phyloP scores from a whole-genome alignment of 495 filamentous ascomycete species.

The Podospora comata region DNA sequence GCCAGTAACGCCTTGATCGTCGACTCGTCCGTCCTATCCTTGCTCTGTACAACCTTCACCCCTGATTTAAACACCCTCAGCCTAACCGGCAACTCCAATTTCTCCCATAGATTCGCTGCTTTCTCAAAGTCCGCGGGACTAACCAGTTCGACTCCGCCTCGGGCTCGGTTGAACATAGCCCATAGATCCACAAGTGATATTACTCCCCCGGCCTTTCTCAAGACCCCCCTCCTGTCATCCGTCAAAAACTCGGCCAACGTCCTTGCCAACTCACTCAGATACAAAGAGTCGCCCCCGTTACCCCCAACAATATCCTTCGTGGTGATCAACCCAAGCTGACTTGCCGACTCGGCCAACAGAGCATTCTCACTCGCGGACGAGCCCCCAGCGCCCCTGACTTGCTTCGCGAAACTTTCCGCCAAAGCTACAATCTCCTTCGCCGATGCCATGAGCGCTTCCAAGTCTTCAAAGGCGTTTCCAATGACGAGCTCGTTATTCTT shows the following conservation, averaged over 20 bases:
- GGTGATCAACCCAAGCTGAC: constrained; percentile 80
- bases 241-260: constrained; percentile 92
- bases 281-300: constrained; percentile 51
- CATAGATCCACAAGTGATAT: constrained; percentile 94
- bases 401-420: constrained; percentile 79
- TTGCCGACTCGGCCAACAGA: constrained; percentile 76
- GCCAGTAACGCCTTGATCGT: constrained; percentile 70
- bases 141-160: constrained; percentile 90
- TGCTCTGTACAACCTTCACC: constrained; percentile 83
- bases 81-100: constrained; percentile 79
- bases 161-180: constrained; percentile 95
- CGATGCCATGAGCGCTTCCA: constrained; percentile 94
- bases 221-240: constrained; percentile 77
- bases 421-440: constrained; percentile 94
- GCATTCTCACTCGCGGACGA: constrained; percentile 61
- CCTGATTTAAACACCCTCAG: constrained; percentile 87
- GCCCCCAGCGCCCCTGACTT: constrained; percentile 54
- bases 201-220: constrained; percentile 84
- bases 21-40: constrained; percentile 86
- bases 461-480: constrained; percentile 90
- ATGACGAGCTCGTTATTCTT: constrained; percentile 92
- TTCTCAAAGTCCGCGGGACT: constrained; percentile 90
- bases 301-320: constrained; percentile 81
- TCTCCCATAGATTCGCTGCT: constrained; percentile 84
- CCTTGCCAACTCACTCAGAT: constrained; percentile 75